These are phyloP conservation scores for Suillus brevipes DNA, from an alignment of 768 basidiomycete species.

Conservation along the genomic window DNA sequence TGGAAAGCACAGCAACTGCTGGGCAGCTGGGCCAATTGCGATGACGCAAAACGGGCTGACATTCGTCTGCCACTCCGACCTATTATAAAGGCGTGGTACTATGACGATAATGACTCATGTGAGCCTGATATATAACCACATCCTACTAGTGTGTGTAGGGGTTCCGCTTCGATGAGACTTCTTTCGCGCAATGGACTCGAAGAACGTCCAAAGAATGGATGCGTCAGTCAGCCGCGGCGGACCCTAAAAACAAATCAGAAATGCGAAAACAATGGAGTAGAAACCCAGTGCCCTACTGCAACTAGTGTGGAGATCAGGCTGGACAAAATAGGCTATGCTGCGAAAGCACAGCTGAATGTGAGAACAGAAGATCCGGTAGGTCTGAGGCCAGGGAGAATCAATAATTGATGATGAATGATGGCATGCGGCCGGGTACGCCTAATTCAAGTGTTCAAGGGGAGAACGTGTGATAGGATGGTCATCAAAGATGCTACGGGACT, in stretches of 20 bases:
- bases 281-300: slow-evolving; percentile 2
- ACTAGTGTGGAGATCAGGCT: not conserved
- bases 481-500: not conserved
- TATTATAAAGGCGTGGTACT: not conserved
- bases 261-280: not conserved
- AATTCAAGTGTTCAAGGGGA: not conserved
- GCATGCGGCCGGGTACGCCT: not conserved
- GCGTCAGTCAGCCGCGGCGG: not conserved
- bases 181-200: not conserved
- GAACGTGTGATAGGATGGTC: not conserved
- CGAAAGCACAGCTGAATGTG: not conserved
- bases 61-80: not conserved
- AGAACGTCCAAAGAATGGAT: slow-evolving; percentile 1
- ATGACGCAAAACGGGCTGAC: not conserved
- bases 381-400: not conserved
- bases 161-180: not conserved
- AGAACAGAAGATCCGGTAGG: not conserved
- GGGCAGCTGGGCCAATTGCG: not conserved
- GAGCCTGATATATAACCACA: not conserved
- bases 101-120: not conserved
- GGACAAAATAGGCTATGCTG: not conserved
- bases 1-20: not conserved
- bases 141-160: not conserved
- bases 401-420: not conserved
- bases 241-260: not conserved